Percentiles rank a stretch among this genome's conserved stretches.
These are phyloP conservation scores for Glycyrrhiza uralensis DNA, from an alignment of 306 rosid genomes.

Conservation along the genomic window DNA sequence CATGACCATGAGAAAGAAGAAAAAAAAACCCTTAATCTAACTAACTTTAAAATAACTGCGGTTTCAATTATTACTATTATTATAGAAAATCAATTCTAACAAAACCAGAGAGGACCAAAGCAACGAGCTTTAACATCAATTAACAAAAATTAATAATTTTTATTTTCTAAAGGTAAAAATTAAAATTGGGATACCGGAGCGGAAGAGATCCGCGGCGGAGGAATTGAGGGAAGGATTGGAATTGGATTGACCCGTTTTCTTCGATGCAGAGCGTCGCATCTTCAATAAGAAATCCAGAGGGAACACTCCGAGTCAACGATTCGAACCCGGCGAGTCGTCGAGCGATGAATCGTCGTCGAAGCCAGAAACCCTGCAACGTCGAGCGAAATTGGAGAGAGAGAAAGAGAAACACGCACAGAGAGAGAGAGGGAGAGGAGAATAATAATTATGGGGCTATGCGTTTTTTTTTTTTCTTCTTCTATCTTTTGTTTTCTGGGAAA, in stretches of 20 bases:
- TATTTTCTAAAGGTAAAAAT: too few relatives aligned
- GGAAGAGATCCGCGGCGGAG: constrained; percentile 74
- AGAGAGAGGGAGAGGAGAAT: neutral
- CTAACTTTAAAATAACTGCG: neutral
- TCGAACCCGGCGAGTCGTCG: neutral
- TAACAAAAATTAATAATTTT: neutral
- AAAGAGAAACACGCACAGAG: neutral
- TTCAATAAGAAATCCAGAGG: constrained; percentile 46
- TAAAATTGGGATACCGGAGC: constrained; percentile 47
- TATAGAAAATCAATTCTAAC: neutral
- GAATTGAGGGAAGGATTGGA: constrained; percentile 59
- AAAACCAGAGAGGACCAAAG: neutral
- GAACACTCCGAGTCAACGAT: neutral
- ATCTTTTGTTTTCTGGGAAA: neutral
- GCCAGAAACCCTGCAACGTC: neutral
- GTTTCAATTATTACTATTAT: neutral
- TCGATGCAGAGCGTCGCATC: constrained; percentile 80
- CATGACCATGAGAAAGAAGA: neutral
- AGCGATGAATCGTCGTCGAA: neutral
- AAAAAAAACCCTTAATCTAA: neutral
- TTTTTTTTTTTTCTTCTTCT: neutral
- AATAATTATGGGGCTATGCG: neutral
- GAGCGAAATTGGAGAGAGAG: neutral
- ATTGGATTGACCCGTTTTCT: constrained; percentile 75
- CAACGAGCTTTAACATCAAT: neutral